These are phyloP conservation scores for Lepidium sativum DNA, from an alignment of 345 rosid genomes.

Conservation along the genomic window DNA sequence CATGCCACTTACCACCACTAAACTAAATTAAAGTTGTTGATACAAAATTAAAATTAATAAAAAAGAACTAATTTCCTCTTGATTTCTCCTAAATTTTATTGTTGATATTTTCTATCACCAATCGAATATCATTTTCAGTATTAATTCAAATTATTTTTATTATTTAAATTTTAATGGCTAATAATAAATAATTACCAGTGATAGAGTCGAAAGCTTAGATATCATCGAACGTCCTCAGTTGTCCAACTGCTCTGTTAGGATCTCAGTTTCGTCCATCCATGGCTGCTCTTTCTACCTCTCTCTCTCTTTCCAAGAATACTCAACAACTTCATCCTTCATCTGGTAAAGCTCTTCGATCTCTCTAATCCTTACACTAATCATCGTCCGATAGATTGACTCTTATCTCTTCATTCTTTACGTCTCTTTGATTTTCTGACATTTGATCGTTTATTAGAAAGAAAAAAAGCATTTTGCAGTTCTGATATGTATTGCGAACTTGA, in stretches of 20 bases:
- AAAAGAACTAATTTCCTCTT: too few species aligned
- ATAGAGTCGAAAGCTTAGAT: conserved; percentile 6
- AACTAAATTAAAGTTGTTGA: too few species aligned
- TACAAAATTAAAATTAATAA: too few species aligned
- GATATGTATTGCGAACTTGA: background rate
- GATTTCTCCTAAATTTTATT: too few species aligned
- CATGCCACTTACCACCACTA: too few species aligned
- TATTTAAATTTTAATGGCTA: background rate
- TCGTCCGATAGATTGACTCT: background rate
- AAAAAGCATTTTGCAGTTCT: background rate
- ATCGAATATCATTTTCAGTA: too few species aligned
- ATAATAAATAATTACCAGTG: background rate
- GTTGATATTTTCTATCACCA: too few species aligned
- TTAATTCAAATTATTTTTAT: background rate
- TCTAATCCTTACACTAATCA: background rate
- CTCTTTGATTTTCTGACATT: background rate
- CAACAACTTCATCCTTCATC: conserved; percentile 24
- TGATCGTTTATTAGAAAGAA: background rate
- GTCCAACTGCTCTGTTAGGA: conserved; percentile 1
- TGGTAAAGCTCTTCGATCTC: conserved; percentile 28
- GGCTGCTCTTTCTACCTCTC: conserved; percentile 44
- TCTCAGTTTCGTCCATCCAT: conserved; percentile 25
- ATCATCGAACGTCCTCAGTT: conserved; percentile 20
- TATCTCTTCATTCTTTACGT: background rate
- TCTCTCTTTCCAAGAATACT: conserved; percentile 36